These are phyloP conservation scores for Moelleriella libera DNA, from an alignment of 2,329 filamentous ascomycete species.

Conservation along the genomic window DNA sequence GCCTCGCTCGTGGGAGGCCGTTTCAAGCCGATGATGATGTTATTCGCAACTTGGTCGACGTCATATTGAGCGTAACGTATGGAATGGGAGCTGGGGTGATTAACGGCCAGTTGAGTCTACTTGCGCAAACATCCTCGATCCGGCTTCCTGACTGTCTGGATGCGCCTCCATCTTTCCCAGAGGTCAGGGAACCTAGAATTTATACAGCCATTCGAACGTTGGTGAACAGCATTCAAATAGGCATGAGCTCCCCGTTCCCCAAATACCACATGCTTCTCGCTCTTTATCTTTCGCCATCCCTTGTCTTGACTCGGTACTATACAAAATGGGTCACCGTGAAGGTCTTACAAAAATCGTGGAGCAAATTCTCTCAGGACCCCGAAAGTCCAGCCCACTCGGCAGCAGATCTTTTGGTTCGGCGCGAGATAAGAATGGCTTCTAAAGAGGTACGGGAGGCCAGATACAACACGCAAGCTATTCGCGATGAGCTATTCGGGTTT, in stretches of 20 bases:
- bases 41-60: background rate
- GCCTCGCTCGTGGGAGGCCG: too few species aligned
- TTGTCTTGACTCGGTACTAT: background rate
- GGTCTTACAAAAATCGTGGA: background rate
- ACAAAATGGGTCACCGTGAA: background rate
- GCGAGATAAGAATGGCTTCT: background rate
- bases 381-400: background rate
- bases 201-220: background rate
- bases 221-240: background rate
- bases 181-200: background rate
- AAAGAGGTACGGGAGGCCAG: background rate
- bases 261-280: background rate
- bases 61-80: background rate
- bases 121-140: too few species aligned
- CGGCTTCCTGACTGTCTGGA: background rate
- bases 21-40: background rate
- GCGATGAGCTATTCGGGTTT: background rate
- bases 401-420: background rate
- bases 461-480: background rate
- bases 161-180: background rate
- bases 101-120: background rate
- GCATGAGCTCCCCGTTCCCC: background rate
- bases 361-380: background rate
- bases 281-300: background rate
- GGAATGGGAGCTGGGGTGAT: background rate